A percentile compares a stretch with the other conserved stretches of the same genome.
Evolutionary conservation across 495 filamentous ascomycete species (phyloP).

Genomic region (Xylaria flabelliformis): DNA sequence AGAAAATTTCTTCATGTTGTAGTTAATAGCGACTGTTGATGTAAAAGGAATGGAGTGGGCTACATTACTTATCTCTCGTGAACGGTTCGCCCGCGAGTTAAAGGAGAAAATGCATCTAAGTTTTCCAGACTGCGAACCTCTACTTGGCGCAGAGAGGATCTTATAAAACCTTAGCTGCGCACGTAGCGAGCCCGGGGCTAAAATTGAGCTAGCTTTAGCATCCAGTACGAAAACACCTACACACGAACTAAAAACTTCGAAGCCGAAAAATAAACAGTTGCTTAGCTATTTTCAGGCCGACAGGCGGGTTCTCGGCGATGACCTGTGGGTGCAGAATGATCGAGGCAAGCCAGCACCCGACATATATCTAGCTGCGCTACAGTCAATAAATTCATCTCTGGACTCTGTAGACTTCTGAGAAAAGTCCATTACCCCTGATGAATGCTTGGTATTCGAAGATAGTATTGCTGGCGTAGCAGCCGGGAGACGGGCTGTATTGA

Average conservation of each 20-base stretch:
- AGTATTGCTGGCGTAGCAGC: constrained; percentile 81
- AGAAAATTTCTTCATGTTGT: no score
- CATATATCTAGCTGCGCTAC: constrained; percentile 79
- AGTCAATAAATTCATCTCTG: constrained; percentile 69
- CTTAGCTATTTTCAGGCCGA: constrained; percentile 25
- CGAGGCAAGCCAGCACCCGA: constrained; percentile 83
- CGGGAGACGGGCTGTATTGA: constrained; percentile 81
- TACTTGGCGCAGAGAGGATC: constrained; percentile 72
- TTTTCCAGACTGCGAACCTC: constrained; percentile 68
- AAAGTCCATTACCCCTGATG: constrained; percentile 54
- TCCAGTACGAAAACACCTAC: not conserved
- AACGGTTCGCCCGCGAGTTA: constrained; percentile 61
- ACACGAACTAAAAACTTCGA: not conserved
- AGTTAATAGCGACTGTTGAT: no score
- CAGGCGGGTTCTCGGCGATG: constrained; percentile 74
- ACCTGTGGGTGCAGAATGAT: constrained; percentile 69
- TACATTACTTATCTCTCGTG: constrained; percentile 65
- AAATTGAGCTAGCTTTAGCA: constrained; percentile 7
- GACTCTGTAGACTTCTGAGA: constrained; percentile 17
- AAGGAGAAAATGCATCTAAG: constrained; percentile 58
- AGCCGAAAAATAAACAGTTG: not conserved
- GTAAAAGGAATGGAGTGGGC: no score
- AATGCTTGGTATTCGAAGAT: constrained; percentile 90
- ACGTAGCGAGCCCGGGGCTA: not conserved
- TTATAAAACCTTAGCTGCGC: constrained; percentile 51